Evolutionary conservation across 2,329 filamentous ascomycete species (phyloP), one percentile per base, ranked within the genome.

Genomic region (Neonectria neomacrospora): DNA sequence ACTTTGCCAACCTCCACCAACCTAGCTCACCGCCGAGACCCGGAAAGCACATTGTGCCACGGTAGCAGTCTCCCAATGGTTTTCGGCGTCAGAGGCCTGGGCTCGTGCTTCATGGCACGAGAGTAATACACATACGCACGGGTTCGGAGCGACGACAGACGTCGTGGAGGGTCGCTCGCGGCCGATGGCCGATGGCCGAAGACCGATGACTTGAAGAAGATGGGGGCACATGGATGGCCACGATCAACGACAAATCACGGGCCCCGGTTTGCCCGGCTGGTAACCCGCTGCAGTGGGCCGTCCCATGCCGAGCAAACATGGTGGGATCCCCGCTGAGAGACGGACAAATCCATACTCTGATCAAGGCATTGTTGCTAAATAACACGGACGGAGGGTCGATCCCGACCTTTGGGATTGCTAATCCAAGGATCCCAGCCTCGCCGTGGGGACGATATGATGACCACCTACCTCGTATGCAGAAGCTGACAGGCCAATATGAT

Each of bases 11-110:
- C 48, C 52, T 54, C 45, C 45, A 54, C 52, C 52, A 11, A 16
- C 41, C 30, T 30, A 41, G 28, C 50, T 66, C 64, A 66, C 64
- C 64, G 64, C 64, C 42, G 60, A 54, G 41, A 10, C 39, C 51
- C 20, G 30, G 47, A 50, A 50, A 50, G 28, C 26, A 32, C 47
- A 11, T 32, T 50, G 47, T 34, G 10, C 32, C n/a, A 28, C 37
- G 39, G 57, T 22, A 12, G 18, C 45, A 48, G 45, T n/a, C 23
- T 26, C 26, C 26, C n/a, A 20, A 14, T 32, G 47, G 47, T n/a
- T 9, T 20, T 10, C 47, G 30, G 20, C 18, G 32, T 41, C n/a
- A 39, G 22, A 23, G 10, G 22, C 42, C n/a, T 22, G 22, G 37
- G 23, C n/a, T 42, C 51, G 54, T 58, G 3, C 22, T 23, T 20